phyloP scores from a whole-genome alignment of 1,284 basidiomycete species.

The Inonotus obliquus region DNA sequence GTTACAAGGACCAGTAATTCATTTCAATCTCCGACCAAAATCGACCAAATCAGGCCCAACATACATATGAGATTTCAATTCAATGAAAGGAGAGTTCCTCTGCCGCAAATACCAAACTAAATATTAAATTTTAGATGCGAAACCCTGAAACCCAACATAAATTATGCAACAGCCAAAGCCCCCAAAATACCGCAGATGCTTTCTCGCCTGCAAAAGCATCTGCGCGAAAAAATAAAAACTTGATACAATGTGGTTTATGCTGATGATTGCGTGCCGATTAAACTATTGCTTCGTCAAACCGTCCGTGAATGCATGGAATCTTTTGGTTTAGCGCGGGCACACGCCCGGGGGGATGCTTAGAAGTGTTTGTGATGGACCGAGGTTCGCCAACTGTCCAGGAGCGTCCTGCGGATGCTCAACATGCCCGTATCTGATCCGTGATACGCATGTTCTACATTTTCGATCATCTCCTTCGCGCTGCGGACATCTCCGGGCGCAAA shows the following conservation, averaged over 20 bases:
- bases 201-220: not conserved
- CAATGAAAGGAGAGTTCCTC: not conserved
- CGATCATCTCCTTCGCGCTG: constrained; percentile 47
- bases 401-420: constrained; percentile 43
- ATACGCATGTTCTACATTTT: constrained; percentile 31
- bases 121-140: too few species aligned
- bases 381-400: constrained; percentile 53
- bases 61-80: not conserved
- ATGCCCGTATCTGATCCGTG: constrained; percentile 39
- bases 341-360: not conserved
- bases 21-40: not conserved
- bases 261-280: not conserved
- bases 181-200: not conserved
- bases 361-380: constrained; percentile 7
- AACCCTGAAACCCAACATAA: not conserved
- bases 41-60: not conserved
- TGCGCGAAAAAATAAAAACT: too few species aligned
- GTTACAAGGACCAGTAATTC: not conserved
- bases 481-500: constrained; percentile 62
- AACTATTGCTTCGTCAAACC: not conserved
- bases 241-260: not conserved
- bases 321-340: not conserved
- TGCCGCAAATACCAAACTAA: too few species aligned
- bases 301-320: not conserved
- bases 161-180: not conserved